Percentiles rank a stretch among this genome's conserved stretches.
These are phyloP conservation scores for Colletotrichum horii DNA, from an alignment of 2,329 filamentous ascomycete genomes.

Conservation along the genomic window DNA sequence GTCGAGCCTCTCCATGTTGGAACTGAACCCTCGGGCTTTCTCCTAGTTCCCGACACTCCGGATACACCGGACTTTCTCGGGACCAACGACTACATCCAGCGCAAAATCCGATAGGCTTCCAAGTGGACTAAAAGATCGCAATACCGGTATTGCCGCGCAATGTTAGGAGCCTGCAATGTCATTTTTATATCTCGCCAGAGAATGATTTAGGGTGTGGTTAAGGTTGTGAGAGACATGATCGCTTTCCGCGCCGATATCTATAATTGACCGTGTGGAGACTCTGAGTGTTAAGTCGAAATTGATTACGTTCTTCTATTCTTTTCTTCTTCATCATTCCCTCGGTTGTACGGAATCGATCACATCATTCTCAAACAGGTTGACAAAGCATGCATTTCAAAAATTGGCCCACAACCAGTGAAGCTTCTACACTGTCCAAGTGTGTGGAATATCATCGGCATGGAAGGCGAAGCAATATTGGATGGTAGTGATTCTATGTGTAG, in stretches of 20 bases:
- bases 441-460: no score
- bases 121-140: neutral
- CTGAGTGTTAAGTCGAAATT: no score
- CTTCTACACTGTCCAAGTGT: no score
- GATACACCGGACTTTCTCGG: neutral
- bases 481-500: no score
- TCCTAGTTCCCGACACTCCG: neutral
- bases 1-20: neutral
- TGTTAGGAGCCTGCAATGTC: rapidly evolving
- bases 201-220: neutral
- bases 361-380: no score
- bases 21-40: neutral
- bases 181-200: neutral
- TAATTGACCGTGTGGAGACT: no score
- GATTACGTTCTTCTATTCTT: no score
- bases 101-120: neutral
- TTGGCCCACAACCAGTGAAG: no score
- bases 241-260: rapidly evolving
- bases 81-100: neutral
- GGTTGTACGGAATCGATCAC: no score
- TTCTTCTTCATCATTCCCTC: rapidly evolving
- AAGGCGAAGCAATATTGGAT: rapidly evolving
- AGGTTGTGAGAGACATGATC: no score
- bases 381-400: rapidly evolving
- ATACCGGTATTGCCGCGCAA: neutral